A percentile compares a stretch with the other conserved stretches of the same genome.
phyloP scores from a whole-genome alignment of 352 stramenopile species.

The Globisporangium nagaii region DNA sequence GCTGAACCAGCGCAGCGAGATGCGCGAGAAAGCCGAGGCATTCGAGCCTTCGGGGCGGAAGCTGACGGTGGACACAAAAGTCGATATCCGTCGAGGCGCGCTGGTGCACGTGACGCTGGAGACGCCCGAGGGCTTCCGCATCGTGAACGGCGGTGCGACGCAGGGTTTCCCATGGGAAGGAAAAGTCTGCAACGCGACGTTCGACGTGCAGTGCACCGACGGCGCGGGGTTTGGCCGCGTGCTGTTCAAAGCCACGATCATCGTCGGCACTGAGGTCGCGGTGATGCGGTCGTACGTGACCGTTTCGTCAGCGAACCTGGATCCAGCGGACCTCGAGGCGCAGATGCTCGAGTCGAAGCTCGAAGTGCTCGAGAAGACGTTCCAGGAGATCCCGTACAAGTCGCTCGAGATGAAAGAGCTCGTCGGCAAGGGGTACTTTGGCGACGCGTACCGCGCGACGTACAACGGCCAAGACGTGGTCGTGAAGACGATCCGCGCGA shows the following conservation, averaged over 20 bases:
- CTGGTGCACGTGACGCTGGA: constrained; percentile 74
- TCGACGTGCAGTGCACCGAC: constrained; percentile 57
- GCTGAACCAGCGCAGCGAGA: constrained; percentile 57
- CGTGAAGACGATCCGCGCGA: constrained; percentile 76
- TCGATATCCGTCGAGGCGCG: constrained; percentile 65
- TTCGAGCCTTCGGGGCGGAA: constrained; percentile 28
- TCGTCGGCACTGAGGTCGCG: constrained; percentile 63
- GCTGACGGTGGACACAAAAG: constrained; percentile 58
- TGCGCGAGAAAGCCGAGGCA: constrained; percentile 46
- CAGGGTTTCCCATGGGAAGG: constrained; percentile 71
- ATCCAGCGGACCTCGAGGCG: constrained; percentile 37
- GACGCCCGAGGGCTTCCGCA: constrained; percentile 48
- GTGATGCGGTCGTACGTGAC: constrained; percentile 69
- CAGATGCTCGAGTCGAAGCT: constrained; percentile 55
- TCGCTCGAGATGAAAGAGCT: constrained; percentile 69
- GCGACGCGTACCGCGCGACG: constrained; percentile 61
- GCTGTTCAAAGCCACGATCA: constrained; percentile 67
- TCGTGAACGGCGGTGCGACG: constrained; percentile 51
- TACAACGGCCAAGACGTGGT: constrained; percentile 69
- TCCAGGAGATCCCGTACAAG: constrained; percentile 62
- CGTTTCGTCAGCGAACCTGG: constrained; percentile 32
- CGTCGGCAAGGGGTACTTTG: constrained; percentile 73
- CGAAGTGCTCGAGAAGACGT: constrained; percentile 74
- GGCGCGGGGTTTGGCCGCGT: constrained; percentile 46
- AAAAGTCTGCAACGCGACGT: constrained; percentile 55